Evolutionary conservation across 768 basidiomycete species (phyloP), one percentile per base, ranked within the genome.

Genomic region (Dioszegia hungarica): DNA sequence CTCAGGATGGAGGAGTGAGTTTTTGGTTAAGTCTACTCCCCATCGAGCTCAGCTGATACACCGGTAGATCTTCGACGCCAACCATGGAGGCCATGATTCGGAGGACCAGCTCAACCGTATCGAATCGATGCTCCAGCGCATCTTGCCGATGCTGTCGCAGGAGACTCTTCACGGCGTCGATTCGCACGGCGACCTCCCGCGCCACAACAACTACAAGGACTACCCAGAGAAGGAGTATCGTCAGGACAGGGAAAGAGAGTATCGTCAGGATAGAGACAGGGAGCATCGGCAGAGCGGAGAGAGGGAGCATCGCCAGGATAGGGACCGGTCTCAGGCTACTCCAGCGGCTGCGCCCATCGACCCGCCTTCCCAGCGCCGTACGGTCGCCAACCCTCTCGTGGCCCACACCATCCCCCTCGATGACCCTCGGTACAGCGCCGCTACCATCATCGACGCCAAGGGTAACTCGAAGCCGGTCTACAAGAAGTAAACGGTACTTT

Each of bases 71-170:
- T 64, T 62, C 38, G 25, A 47, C 14, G 4, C 29, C 15, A 15
- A 29, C 24, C 25, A 47, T n/a, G 29, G 25, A 17, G 27, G 15
- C 27, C 9, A 27, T 29, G 17, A n/a, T n/a, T 6, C 17, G 12
- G 45, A 47, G 17, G 45, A 25, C n/a, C 45, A 47, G 29, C 45
- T 47, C 14, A 28, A 47, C 29, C 53, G 66, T 6, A 66, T 73
- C 48, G 71, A 73, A 55, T 12, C 14, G 22, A 48, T 73, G 38
- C 41, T 72, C 2, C 45, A 15, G 25, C 27, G 20, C 17, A 14
- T 49, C 33, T 20, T 20, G n/a, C 4, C n/a, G 3, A 9, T 17
- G 5, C 39, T 5, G n/a, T 44, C 43, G 19, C 11, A 22, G 11
- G 8, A 8, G 20, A 25, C n/a, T 8, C 20, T 22, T 25, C 14